Evolutionary conservation across 2,329 filamentous ascomycete genomes (phyloP), one percentile per base, ranked within the genome.

Genomic region (Magnaporthiopsis poae): DNA sequence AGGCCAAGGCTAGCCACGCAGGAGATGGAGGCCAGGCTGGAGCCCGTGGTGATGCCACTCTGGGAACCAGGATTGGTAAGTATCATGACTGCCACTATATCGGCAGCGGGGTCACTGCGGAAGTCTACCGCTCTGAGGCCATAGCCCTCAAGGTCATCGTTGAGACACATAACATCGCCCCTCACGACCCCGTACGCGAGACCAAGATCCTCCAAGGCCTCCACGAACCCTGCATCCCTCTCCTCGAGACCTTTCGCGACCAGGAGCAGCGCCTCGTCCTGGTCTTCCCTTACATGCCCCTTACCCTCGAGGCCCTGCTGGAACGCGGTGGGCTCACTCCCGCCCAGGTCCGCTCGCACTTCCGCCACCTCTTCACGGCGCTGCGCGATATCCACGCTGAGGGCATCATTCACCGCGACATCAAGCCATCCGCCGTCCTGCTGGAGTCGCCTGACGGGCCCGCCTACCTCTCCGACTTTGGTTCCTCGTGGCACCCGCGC

Each of bases 341-440:
- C 5, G 59, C 31, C 21, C 67, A 52, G 12, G 69, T 80, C 18
- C 74, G 74, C 27, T 71, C 73, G 29, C 86, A 81, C 75, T 95
- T 82, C 77, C 78, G 67, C 13, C 88, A 93, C 70, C 74, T 95
- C 8, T 90, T 97, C 73, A 75, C 78, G 3, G 93, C 86, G 4
- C 82, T 99, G 2, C 79, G 78, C 1, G 83, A 90, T 71, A 80
- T 97, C 2, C 95, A 99, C 74, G 71, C 76, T 9, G 78, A 86
- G 31, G 89, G 87, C 9, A 92, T 99, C 67, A 89, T 99, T 66
- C 95, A 99, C 75, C 88, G 95, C 67, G 95, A 99, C 74, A 80
- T 99, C 74, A 99, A 99, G 74, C 95, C 95, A 0, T 92, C 92
- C 0, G 96, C 96, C 65, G 84, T 99, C 52, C 81, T 97, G 11